These are phyloP conservation scores for Lecanoromycetidae sp. DNA, from an alignment of 2,329 filamentous ascomycete species.

Conservation along the genomic window DNA sequence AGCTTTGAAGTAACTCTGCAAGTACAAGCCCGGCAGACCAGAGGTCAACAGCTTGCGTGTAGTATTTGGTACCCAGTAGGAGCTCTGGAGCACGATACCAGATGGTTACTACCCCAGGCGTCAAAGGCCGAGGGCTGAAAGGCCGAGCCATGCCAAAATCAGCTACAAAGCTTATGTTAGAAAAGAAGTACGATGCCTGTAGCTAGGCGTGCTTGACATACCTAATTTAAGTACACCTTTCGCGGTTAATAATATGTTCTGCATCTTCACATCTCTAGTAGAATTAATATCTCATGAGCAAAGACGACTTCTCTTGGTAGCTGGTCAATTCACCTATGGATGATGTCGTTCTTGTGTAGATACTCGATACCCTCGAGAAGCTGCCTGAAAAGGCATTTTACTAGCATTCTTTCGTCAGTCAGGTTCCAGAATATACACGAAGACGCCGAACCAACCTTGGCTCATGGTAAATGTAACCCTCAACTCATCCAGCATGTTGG, in stretches of 20 bases:
- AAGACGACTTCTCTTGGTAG: background rate
- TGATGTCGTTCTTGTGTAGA: constrained; percentile 27
- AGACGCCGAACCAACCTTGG: constrained; percentile 21
- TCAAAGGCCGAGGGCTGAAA: constrained; percentile 26
- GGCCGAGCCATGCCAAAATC: constrained; percentile 29
- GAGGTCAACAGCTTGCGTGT: constrained; percentile 91
- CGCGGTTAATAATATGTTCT: constrained; percentile 26
- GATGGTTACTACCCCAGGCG: constrained; percentile 68
- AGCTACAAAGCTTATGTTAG: constrained; percentile 16
- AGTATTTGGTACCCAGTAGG: constrained; percentile 79
- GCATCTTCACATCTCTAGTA: constrained; percentile 29
- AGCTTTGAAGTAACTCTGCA: constrained; percentile 58
- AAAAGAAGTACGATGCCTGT: background rate
- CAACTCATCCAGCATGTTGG: constrained; percentile 27
- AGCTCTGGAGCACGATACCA: constrained; percentile 97
- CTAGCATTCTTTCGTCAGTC: constrained; percentile 14
- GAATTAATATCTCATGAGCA: background rate
- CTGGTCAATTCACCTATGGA: constrained; percentile 23
- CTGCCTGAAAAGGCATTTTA: constrained; percentile 28
- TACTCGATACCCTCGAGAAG: constrained; percentile 29
- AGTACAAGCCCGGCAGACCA: constrained; percentile 99
- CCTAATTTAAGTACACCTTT: constrained; percentile 28
- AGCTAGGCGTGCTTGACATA: constrained; percentile 10
- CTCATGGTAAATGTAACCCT: constrained; percentile 26
- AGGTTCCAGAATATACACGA: background rate